A percentile compares a stretch with the other conserved stretches of the same genome.
Evolutionary conservation across 176 grass and related monocot genomes (phyloP).

Genomic region (Rhynchospora breviuscula): DNA sequence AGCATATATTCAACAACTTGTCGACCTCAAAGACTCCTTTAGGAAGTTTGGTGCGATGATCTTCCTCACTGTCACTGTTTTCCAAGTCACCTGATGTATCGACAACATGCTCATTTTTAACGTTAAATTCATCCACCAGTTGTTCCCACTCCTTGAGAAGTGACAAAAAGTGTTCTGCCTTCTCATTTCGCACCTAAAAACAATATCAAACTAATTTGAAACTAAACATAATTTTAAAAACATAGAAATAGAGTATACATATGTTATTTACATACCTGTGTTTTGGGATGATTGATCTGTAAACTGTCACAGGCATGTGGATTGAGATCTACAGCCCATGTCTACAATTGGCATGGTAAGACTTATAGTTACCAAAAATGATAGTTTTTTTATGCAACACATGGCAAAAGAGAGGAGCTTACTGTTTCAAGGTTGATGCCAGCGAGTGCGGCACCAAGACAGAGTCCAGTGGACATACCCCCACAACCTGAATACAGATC

Average conservation of each 20-base stretch:
- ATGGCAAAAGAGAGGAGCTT: not conserved
- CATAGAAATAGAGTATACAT: not conserved
- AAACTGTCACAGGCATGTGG: slow-evolving; percentile 57
- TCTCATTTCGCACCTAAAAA: slow-evolving; percentile 63
- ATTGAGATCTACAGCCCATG: slow-evolving; percentile 83
- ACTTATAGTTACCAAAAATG: not conserved
- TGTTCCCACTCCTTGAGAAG: slow-evolving; percentile 58
- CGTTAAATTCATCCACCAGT: slow-evolving; percentile 38
- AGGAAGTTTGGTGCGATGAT: slow-evolving; percentile 24
- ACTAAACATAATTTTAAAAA: not conserved
- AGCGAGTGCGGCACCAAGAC: slow-evolving; percentile 60
- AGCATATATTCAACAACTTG: slow-evolving; percentile 40
- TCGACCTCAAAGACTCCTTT: slow-evolving; percentile 55
- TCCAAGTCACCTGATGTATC: not conserved
- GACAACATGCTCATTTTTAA: not conserved
- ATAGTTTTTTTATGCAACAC: not conserved
- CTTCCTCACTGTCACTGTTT: slow-evolving; percentile 27
- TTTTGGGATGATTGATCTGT: slow-evolving; percentile 65
- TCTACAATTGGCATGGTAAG: slow-evolving; percentile 17
- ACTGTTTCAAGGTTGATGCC: slow-evolving; percentile 70
- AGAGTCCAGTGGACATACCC: slow-evolving; percentile 85
- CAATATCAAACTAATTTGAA: not conserved
- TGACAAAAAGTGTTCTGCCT: slow-evolving; percentile 60
- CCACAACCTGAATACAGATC: slow-evolving; percentile 92
- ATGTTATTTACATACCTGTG: slow-evolving; percentile 37